phyloP scores from a whole-genome alignment of 306 rosid species.

The Hippophae rhamnoides region DNA sequence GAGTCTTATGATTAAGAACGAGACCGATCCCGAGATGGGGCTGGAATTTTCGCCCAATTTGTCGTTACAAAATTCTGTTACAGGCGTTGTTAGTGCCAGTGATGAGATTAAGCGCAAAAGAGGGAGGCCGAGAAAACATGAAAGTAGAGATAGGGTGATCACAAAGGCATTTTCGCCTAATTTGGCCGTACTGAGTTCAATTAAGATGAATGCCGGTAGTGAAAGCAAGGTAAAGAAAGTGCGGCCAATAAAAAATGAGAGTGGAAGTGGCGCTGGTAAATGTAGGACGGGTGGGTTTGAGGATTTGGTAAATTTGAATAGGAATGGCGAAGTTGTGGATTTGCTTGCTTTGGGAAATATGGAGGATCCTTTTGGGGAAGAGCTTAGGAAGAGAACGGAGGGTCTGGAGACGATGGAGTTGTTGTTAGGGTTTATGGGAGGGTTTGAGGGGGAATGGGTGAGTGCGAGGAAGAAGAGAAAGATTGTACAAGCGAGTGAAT shows the following conservation, averaged over 20 bases:
- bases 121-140: conserved; percentile 60
- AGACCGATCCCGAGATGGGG: neutral
- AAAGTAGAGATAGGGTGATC: conserved; percentile 3
- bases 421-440: conserved; percentile 44
- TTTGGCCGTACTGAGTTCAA: too few relatives aligned
- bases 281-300: conserved; percentile 11
- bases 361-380: conserved; percentile 43
- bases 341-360: conserved; percentile 29
- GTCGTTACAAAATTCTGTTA: neutral
- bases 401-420: conserved; percentile 44
- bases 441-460: conserved; percentile 56
- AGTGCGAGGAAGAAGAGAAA: conserved; percentile 57
- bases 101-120: conserved; percentile 47
- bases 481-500: conserved; percentile 42
- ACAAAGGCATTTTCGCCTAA: too few relatives aligned
- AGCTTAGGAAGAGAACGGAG: conserved; percentile 47
- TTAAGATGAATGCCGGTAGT: too few relatives aligned
- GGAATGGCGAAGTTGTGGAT: conserved; percentile 25
- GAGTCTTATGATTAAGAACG: neutral
- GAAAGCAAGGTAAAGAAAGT: too few relatives aligned
- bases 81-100: neutral
- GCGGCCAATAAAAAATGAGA: neutral
- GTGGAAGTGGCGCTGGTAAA: neutral
- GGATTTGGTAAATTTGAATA: conserved; percentile 10
- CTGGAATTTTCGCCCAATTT: conserved; percentile 4